phyloP scores from a whole-genome alignment of 2,329 filamentous ascomycete genomes.

The Stemphylium beticola region DNA sequence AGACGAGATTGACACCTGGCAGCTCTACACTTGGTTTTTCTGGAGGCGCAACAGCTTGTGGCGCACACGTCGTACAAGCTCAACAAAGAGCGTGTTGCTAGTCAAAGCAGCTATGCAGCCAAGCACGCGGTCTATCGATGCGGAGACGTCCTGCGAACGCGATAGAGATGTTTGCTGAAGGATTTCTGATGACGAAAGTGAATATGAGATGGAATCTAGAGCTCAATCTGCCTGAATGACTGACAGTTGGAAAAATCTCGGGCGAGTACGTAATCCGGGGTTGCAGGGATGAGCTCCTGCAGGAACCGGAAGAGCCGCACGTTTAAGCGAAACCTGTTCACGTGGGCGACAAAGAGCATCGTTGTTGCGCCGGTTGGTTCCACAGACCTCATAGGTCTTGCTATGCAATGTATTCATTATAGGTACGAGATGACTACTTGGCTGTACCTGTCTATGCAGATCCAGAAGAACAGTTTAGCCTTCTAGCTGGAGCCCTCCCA shows the following conservation, averaged over 20 bases:
- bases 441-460: background rate
- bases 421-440: background rate
- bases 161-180: background rate
- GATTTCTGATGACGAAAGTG: constrained; percentile 1
- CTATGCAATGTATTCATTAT: background rate
- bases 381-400: background rate
- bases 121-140: background rate
- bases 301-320: constrained; percentile 23
- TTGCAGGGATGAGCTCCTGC: constrained; percentile 20
- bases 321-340: constrained; percentile 11
- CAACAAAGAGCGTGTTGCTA: constrained; percentile 6
- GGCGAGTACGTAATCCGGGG: constrained; percentile 26
- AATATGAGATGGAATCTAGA: constrained; percentile 13
- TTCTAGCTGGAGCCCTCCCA: constrained; percentile 43
- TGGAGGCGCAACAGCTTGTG: background rate
- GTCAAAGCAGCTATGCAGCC: background rate
- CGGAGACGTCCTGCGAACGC: background rate
- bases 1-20: background rate
- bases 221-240: constrained; percentile 18
- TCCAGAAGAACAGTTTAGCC: background rate
- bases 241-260: constrained; percentile 26
- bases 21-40: background rate
- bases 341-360: background rate
- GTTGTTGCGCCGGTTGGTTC: background rate
- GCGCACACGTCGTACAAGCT: background rate